Conservation (phyloP, 345 rosid species). For the Laguncularia racemosa region DNA sequence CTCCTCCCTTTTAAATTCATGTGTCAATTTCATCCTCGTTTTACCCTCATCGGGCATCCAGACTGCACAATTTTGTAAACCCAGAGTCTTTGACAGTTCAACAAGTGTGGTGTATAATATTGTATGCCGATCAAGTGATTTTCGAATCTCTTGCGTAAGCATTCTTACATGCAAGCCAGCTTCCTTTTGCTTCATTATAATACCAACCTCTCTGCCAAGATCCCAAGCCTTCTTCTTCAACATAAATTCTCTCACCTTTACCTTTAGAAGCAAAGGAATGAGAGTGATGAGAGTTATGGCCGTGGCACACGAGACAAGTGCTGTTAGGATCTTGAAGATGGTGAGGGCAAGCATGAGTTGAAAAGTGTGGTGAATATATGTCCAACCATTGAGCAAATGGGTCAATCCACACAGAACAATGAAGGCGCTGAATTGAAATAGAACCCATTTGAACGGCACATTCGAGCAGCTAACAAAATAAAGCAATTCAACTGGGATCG, state of each 20-base stretch:
- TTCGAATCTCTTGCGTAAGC: slow-evolving; percentile 96
- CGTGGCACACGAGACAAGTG: slow-evolving; percentile 93
- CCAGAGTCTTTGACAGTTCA: slow-evolving; percentile 83
- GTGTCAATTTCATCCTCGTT: slow-evolving; percentile 68
- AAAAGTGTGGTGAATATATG: slow-evolving; percentile 76
- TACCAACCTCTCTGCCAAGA: slow-evolving; percentile 87
- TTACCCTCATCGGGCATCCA: slow-evolving; percentile 81
- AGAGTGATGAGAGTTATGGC: slow-evolving; percentile 85
- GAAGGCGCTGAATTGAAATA: slow-evolving; percentile 86
- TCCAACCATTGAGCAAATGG: slow-evolving; percentile 93
- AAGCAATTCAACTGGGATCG: slow-evolving; percentile 87
- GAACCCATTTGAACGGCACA: slow-evolving; percentile 97
- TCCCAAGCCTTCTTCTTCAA: slow-evolving; percentile 86
- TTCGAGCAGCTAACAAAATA: slow-evolving; percentile 95
- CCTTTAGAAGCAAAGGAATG: slow-evolving; percentile 86
- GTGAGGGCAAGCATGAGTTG: slow-evolving; percentile 87
- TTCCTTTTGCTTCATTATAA: slow-evolving; percentile 82
- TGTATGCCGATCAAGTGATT: slow-evolving; percentile 78
- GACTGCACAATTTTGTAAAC: slow-evolving; percentile 80
- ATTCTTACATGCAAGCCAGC: slow-evolving; percentile 78
- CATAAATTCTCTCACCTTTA: slow-evolving; percentile 89
- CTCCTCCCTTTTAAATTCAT: slow-evolving; percentile 47
- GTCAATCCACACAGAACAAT: slow-evolving; percentile 97
- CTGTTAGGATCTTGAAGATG: slow-evolving; percentile 84
- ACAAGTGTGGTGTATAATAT: slow-evolving; percentile 82